Conservation (phyloP, 2,329 filamentous ascomycete genomes). For the Cyphellophora europaea region DNA sequence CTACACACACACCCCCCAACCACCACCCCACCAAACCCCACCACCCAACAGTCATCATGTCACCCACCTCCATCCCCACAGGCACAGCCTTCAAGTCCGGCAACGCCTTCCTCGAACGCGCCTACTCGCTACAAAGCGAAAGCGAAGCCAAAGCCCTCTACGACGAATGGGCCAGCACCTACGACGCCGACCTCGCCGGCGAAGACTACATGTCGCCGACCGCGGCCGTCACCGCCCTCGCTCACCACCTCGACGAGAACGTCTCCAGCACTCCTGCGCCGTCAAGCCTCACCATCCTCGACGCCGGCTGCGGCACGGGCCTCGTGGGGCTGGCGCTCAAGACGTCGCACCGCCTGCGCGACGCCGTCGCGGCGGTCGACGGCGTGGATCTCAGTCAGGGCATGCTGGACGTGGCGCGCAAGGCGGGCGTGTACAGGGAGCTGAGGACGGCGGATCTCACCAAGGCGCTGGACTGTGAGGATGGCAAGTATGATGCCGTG, state of each 20-base stretch:
- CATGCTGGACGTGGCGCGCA: constrained; percentile 45
- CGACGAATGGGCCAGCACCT: constrained; percentile 36
- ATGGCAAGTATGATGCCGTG: constrained; percentile 39
- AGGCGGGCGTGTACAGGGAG: constrained; percentile 38
- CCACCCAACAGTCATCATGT: no score
- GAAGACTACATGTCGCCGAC: constrained; percentile 34
- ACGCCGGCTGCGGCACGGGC: constrained; percentile 49
- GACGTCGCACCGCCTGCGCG: constrained; percentile 14
- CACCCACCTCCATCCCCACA: no score
- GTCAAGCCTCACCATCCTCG: constrained; percentile 32
- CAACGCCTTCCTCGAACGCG: constrained; percentile 25
- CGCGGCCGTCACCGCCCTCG: constrained; percentile 27
- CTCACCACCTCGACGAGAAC: neutral
- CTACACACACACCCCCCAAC: no score
- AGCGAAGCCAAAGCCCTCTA: constrained; percentile 32
- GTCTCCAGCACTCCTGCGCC: constrained; percentile 7
- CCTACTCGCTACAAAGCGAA: constrained; percentile 25
- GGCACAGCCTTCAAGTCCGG: no score
- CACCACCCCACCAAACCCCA: no score
- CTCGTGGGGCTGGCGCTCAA: constrained; percentile 40
- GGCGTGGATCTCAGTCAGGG: constrained; percentile 44
- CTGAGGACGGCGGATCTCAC: constrained; percentile 40
- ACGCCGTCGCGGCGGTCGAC: constrained; percentile 38
- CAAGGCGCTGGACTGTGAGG: constrained; percentile 30
- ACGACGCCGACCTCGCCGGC: constrained; percentile 32